Percentiles rank a stretch among this genome's conserved stretches.
Evolutionary conservation across 768 basidiomycete species (phyloP).

Genomic region (Serendipita indica): DNA sequence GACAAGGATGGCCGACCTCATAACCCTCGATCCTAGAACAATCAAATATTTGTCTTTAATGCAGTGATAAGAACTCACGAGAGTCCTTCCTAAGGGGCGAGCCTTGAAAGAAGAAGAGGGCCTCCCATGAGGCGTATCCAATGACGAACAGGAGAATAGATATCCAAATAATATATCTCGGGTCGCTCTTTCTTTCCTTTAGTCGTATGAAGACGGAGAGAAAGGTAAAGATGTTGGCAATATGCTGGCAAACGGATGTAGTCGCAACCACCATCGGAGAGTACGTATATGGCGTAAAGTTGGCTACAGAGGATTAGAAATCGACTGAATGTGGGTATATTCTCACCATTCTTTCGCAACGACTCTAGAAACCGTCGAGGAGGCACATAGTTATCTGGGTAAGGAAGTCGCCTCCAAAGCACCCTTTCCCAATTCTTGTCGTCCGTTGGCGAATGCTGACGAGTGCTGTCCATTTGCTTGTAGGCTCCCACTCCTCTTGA

Average conservation of each 20-base stretch:
- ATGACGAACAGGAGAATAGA: slow-evolving; percentile 43
- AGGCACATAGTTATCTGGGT: slow-evolving; percentile 79
- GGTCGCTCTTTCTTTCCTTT: slow-evolving; percentile 46
- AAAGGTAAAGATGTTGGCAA: slow-evolving; percentile 69
- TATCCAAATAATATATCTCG: slow-evolving; percentile 50
- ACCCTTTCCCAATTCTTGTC: slow-evolving; percentile 44
- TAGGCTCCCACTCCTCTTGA: neutral
- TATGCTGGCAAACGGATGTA: slow-evolving; percentile 70
- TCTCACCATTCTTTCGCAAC: slow-evolving; percentile 60
- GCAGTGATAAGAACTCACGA: neutral
- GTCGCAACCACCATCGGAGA: slow-evolving; percentile 54
- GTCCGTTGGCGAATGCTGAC: neutral
- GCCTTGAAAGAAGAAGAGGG: slow-evolving; percentile 20
- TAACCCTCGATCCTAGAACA: slow-evolving; percentile 44
- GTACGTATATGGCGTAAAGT: slow-evolving; percentile 67
- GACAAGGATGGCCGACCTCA: slow-evolving; percentile 74
- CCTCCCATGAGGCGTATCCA: slow-evolving; percentile 51
- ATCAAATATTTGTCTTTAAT: neutral
- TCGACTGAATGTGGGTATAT: neutral
- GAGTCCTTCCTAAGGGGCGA: neutral
- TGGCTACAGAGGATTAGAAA: slow-evolving; percentile 35
- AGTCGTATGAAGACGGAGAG: slow-evolving; percentile 64
- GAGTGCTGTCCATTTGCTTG: neutral
- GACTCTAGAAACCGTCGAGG: slow-evolving; percentile 56
- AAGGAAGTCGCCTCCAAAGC: slow-evolving; percentile 63